These are phyloP conservation scores for Eutrema japonicum DNA, from an alignment of 345 rosid species.

Conservation along the genomic window DNA sequence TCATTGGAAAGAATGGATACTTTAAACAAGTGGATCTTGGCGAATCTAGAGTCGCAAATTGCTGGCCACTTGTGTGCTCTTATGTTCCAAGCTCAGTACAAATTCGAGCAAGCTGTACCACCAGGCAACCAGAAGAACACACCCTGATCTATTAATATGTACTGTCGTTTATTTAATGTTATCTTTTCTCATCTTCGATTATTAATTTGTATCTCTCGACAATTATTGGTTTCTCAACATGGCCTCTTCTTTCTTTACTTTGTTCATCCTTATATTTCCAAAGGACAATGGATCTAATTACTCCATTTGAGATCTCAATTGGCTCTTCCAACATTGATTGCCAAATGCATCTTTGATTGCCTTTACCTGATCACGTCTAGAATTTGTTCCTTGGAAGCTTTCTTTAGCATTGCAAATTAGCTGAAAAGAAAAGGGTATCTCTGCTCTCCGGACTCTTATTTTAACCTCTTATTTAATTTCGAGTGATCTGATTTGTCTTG, in stretches of 20 bases:
- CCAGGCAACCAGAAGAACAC: neutral
- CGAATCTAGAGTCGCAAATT: neutral
- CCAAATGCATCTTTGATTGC: neutral
- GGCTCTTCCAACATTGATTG: neutral
- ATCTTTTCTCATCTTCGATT: too few species aligned
- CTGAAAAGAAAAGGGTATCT: neutral
- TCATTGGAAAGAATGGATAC: conserved; percentile 14
- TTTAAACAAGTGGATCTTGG: conserved; percentile 13
- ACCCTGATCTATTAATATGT: neutral
- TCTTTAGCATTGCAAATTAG: neutral
- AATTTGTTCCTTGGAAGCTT: conserved; percentile 1
- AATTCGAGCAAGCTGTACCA: neutral
- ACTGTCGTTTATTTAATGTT: neutral
- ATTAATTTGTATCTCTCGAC: too few species aligned
- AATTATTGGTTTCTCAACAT: too few species aligned
- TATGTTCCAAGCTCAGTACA: neutral
- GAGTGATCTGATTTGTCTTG: neutral
- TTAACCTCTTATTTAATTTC: neutral
- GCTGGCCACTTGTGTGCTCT: conserved; percentile 3
- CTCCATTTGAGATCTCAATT: neutral
- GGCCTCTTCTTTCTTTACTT: too few species aligned
- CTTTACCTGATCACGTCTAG: too few species aligned
- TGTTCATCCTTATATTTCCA: too few species aligned
- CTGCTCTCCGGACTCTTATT: neutral
- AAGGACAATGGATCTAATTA: too few species aligned